Evolutionary conservation across 306 rosid genomes (phyloP), one percentile per base, ranked within the genome.

Genomic region (Lupinus albus): DNA sequence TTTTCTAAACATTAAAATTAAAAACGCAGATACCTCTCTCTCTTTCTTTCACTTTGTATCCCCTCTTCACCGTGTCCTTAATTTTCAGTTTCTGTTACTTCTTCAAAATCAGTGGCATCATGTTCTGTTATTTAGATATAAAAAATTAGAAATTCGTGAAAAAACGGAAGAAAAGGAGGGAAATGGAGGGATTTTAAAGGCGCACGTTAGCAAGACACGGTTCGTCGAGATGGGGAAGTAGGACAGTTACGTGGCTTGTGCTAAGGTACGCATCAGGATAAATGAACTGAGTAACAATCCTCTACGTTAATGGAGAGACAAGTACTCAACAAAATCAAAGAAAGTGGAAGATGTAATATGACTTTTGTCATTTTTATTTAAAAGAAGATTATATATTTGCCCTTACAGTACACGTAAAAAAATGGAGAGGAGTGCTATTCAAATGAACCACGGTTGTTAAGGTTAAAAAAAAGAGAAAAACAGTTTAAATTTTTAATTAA

Each of bases 191-290:
- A 50, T 1, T 39, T 50, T 39, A 7, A 0, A 4, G 51, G 84
- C 64, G 82, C 77, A 83, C 8, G 69, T 60, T 81, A 83, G 87
- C 53, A n/a, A 46, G 11, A 44, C 18, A 46, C 49, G 53, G 68
- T 42, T 17, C 7, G 30, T 38, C 42, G 45, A 8, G 44, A 38
- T 20, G 52, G 2, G 32, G 13, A 21, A 8, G 0, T 64, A 11
- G 58, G 1, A 0, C 18, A 7, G 68, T 7, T 0, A n/a, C n/a
- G 35, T 46, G 11, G 11, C 1, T 0, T 1, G 39, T 8, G 76
- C 42, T 75, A 62, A 36, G 21, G 44, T 64, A 61, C 71, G 71
- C 84, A 33, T 5, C 4, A 5, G 44, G 45, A 1, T 53, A 6
- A 53, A 36, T 21, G 16, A 61, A 17, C 7, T 59, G n/a, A n/a